Evolutionary conservation across 1,139 yeast genomes (phyloP).

Genomic region (Trichomonascaceae sp.): DNA sequence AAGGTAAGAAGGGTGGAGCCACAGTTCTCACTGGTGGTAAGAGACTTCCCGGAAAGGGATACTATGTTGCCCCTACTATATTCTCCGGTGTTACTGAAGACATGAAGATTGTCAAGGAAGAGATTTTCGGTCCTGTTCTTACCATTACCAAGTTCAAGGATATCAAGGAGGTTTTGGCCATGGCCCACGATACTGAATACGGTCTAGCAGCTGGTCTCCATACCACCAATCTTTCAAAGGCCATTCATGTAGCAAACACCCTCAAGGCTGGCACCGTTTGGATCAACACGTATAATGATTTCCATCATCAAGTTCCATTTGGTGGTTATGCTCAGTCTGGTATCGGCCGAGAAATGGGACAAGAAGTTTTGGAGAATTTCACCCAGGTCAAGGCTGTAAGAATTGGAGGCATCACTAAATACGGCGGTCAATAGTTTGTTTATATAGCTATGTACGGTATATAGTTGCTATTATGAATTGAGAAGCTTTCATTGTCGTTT

Average conservation of each 20-base stretch:
- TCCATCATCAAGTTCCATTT: constrained; percentile 69
- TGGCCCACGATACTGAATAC: constrained; percentile 68
- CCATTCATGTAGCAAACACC: constrained; percentile 54
- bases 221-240: constrained; percentile 52
- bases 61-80: constrained; percentile 73
- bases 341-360: constrained; percentile 92
- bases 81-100: constrained; percentile 64
- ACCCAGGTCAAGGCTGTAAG: constrained; percentile 71
- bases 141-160: constrained; percentile 67
- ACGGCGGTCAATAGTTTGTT: neutral
- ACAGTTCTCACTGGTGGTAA: constrained; percentile 71
- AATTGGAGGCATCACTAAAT: constrained; percentile 24
- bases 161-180: constrained; percentile 59
- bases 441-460: neutral
- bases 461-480: neutral
- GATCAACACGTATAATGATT: constrained; percentile 76
- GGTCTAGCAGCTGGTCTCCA: constrained; percentile 84
- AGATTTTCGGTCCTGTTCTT: constrained; percentile 84
- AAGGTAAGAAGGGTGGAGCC: constrained; percentile 74
- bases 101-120: constrained; percentile 70
- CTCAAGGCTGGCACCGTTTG: constrained; percentile 75
- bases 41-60: constrained; percentile 58
- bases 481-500: neutral
- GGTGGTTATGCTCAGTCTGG: constrained; percentile 89
- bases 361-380: constrained; percentile 71